A percentile compares a stretch with the other conserved stretches of the same genome.
Conservation (phyloP, 345 rosid species). For the Eutrema japonicum region DNA sequence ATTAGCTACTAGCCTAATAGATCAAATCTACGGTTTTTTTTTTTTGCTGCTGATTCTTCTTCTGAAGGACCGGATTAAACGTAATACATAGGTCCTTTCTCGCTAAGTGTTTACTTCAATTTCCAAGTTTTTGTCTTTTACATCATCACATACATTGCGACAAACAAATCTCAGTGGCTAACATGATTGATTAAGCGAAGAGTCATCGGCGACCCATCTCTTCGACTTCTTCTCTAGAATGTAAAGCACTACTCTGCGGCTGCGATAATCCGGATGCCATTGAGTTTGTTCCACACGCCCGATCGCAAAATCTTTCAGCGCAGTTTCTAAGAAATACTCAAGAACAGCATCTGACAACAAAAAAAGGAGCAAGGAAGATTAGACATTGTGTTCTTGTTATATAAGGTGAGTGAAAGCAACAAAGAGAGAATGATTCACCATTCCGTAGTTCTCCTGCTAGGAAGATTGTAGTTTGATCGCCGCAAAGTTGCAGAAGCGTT, state of each 20-base stretch:
- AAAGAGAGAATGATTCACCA: constrained; percentile 48
- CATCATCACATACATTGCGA: neutral
- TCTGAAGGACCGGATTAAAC: no score
- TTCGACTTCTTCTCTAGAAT: constrained; percentile 68
- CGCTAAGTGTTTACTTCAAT: no score
- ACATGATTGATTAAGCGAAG: constrained; percentile 39
- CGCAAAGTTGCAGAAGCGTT: constrained; percentile 63
- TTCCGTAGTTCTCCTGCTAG: constrained; percentile 84
- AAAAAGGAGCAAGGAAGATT: constrained; percentile 8
- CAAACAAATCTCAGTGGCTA: constrained; percentile 28
- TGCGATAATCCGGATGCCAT: constrained; percentile 86
- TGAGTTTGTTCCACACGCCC: constrained; percentile 78
- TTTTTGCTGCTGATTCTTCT: no score
- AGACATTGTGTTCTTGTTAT: neutral
- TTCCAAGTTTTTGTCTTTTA: no score
- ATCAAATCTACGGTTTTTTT: no score
- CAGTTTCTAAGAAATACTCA: constrained; percentile 78
- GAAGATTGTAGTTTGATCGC: constrained; percentile 73
- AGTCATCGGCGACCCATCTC: constrained; percentile 22
- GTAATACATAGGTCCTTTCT: no score
- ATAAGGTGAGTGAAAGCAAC: neutral
- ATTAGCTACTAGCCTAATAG: no score
- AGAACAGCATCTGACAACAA: constrained; percentile 66
- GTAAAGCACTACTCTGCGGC: constrained; percentile 73
- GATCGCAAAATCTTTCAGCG: constrained; percentile 62